Percentiles rank a stretch among this genome's conserved stretches.
phyloP scores from a whole-genome alignment of 2,329 filamentous ascomycete genomes.

The Sordariomycetes sp. region DNA sequence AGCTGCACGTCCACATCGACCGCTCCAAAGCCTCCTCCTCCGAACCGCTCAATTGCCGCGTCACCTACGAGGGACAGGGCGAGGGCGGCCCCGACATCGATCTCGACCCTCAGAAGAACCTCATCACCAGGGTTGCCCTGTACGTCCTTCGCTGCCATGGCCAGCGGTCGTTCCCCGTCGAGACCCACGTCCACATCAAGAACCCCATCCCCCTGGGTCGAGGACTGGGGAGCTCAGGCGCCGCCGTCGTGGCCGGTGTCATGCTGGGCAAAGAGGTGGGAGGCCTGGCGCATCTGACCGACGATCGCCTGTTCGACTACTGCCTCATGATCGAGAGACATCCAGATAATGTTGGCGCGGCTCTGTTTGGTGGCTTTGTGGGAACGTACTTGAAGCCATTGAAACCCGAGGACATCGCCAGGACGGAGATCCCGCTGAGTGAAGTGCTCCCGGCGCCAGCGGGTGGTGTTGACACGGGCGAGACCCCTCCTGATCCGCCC shows the following conservation, averaged over 20 bases:
- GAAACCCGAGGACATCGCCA: slow-evolving; percentile 76
- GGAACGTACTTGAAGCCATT: slow-evolving; percentile 94
- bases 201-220: slow-evolving; percentile 92
- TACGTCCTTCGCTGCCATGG: slow-evolving; percentile 92
- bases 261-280: slow-evolving; percentile 85
- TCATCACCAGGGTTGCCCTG: slow-evolving; percentile 87
- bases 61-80: slow-evolving; percentile 84
- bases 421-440: slow-evolving; percentile 87
- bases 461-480: slow-evolving; percentile 83
- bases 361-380: slow-evolving; percentile 91
- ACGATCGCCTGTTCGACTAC: slow-evolving; percentile 84
- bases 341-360: slow-evolving; percentile 90
- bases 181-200: slow-evolving; percentile 88
- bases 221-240: slow-evolving; percentile 89
- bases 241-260: slow-evolving; percentile 93
- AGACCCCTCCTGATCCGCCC: slow-evolving; percentile 80
- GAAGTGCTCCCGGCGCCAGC: slow-evolving; percentile 88
- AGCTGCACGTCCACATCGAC: slow-evolving; percentile 74
- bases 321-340: slow-evolving; percentile 96
- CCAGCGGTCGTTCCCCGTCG: slow-evolving; percentile 71
- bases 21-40: slow-evolving; percentile 38
- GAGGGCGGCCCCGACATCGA: slow-evolving; percentile 65
- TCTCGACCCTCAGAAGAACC: slow-evolving; percentile 76
- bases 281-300: slow-evolving; percentile 60
- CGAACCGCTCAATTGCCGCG: slow-evolving; percentile 70